Conservation (phyloP, 2,329 filamentous ascomycete genomes). For the Paramyrothecium roridum region DNA sequence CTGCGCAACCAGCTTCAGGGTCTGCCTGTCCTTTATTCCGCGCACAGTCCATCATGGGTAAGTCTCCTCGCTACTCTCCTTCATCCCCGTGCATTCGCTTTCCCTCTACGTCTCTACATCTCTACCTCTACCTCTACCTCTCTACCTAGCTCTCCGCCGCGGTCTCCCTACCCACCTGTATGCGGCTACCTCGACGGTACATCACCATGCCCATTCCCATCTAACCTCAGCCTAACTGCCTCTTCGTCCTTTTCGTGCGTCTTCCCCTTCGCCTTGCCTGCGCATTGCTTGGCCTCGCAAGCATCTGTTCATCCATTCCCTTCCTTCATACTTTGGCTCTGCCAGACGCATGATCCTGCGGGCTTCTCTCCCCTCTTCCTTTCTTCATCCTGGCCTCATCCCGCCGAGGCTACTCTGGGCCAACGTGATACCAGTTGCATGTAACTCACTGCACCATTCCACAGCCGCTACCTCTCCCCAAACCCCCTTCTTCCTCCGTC, state of each 20-base stretch:
- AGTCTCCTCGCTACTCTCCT: not conserved
- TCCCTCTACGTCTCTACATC: not conserved
- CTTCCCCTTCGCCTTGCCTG: not conserved
- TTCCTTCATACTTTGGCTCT: not conserved
- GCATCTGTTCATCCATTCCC: not conserved
- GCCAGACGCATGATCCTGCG: not conserved
- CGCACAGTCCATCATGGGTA: not conserved
- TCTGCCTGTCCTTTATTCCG: not conserved
- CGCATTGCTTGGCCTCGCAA: not conserved
- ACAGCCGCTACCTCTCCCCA: conserved; percentile 22
- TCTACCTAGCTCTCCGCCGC: not conserved
- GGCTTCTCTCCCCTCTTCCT: not conserved
- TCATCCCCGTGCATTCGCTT: not conserved
- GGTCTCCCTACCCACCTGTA: not conserved
- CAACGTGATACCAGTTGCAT: conserved; percentile 31
- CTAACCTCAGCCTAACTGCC: not conserved
- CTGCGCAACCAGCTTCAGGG: not conserved
- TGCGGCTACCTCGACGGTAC: not conserved
- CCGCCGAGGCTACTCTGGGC: conserved; percentile 8
- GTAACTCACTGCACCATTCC: conserved; percentile 27
- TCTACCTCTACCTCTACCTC: conserved; percentile 2
- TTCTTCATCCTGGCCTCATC: conserved; percentile 7
- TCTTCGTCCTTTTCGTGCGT: not conserved
- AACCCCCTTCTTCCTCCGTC: conserved; percentile 24
- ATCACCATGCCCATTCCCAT: not conserved